Conservation (phyloP, 1,139 yeast species). For the Suhomyces bribrorum region DNA sequence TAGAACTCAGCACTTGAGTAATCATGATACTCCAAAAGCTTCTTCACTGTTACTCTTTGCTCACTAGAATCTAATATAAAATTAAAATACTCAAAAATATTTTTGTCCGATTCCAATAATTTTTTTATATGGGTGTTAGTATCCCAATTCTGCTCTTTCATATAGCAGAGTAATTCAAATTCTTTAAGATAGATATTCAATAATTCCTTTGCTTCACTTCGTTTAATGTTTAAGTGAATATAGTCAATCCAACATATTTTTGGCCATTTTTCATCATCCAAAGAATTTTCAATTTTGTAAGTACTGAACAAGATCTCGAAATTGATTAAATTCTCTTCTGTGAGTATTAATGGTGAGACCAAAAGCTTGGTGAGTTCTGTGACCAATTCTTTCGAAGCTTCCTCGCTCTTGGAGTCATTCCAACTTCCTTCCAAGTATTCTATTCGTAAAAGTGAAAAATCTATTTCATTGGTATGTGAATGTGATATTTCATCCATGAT, state of each 20-base stretch:
- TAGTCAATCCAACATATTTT: slow-evolving; percentile 42
- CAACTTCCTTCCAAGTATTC: slow-evolving; percentile 40
- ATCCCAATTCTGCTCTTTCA: slow-evolving; percentile 1
- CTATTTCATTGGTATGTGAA: slow-evolving; percentile 22
- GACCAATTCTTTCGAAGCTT: slow-evolving; percentile 16
- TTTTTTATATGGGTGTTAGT: not conserved
- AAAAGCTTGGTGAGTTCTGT: slow-evolving; percentile 15
- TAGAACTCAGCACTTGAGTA: slow-evolving; percentile 38
- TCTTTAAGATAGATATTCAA: slow-evolving; percentile 35
- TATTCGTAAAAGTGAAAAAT: slow-evolving; percentile 32
- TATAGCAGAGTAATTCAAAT: slow-evolving; percentile 27
- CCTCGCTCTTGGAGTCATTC: slow-evolving; percentile 17
- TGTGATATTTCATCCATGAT: slow-evolving; percentile 35
- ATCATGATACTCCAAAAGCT: slow-evolving; percentile 24
- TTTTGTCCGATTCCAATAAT: not conserved
- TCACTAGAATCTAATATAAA: slow-evolving; percentile 6
- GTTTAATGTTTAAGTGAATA: slow-evolving; percentile 24
- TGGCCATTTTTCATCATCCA: slow-evolving; percentile 37
- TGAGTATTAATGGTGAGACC: slow-evolving; percentile 12
- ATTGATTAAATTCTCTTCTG: slow-evolving; percentile 24
- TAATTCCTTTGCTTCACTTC: slow-evolving; percentile 32
- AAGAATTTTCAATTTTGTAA: slow-evolving; percentile 31
- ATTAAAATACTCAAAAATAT: slow-evolving; percentile 15
- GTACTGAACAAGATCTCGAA: slow-evolving; percentile 30
- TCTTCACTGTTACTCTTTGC: slow-evolving; percentile 2